Evolutionary conservation across 2,329 filamentous ascomycete species (phyloP).

Genomic region (Penicillium sp.): DNA sequence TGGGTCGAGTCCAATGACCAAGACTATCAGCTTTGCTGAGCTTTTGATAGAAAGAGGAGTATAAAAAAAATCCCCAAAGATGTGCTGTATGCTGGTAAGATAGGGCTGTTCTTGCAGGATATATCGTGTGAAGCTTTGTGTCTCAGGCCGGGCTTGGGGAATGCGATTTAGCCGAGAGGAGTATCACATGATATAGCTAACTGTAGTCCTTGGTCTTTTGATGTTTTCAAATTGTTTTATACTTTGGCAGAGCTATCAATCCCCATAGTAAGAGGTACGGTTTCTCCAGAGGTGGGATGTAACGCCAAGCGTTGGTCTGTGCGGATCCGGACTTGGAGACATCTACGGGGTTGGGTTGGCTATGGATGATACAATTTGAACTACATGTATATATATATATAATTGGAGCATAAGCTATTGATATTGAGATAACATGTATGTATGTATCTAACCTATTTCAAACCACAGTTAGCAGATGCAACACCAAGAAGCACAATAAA

Average conservation of each 20-base stretch:
- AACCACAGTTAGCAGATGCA: conserved; percentile 9
- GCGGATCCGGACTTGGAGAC: conserved; percentile 12
- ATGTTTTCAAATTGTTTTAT: not conserved
- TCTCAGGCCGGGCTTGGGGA: not conserved
- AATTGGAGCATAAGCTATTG: not conserved
- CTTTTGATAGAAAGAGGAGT: not conserved
- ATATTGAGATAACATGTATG: conserved; percentile 5
- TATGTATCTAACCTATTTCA: conserved; percentile 4
- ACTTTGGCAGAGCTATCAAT: not conserved
- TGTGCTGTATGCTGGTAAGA: not conserved
- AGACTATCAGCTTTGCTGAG: too few relatives aligned
- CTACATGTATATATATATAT: not conserved
- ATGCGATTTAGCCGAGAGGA: not conserved
- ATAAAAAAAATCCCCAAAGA: too few relatives aligned
- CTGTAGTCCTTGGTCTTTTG: not conserved
- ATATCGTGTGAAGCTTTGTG: conserved; percentile 1
- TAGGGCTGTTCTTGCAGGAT: not conserved
- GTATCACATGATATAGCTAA: not conserved
- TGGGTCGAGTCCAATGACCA: not conserved
- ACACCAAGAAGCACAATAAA: not conserved
- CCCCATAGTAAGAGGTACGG: not conserved
- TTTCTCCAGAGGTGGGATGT: conserved; percentile 21
- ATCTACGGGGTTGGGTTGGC: not conserved
- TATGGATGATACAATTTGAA: not conserved
- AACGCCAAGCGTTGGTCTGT: conserved; percentile 38